Base-by-base conservation (phyloP, 345 rosid genomes). In the Acer saccharum region DNA sequence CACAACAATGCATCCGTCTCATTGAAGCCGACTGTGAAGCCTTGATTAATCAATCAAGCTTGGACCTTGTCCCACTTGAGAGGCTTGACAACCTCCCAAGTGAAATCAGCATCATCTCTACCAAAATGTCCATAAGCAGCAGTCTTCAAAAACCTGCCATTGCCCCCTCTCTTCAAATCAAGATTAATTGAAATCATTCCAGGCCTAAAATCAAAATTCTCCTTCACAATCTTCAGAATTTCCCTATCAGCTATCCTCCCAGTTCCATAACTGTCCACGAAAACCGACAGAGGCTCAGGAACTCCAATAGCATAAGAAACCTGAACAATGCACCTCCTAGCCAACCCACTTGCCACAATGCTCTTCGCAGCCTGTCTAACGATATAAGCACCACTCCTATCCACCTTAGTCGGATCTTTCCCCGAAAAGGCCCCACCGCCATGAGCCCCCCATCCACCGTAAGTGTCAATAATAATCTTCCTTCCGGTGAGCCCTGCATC, bases 371-470 rank as follows among this genome's bases (percentile, higher is more conserved):
- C 92, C 72, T 89, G 90, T 77, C 88, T 88, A 6, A 90, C 95
- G 2, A 92, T 88, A 85, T 91, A 92, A 2, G 95, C 95, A 0
- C 95, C 93, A 43, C 93, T 92, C 72, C 97, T 85, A 43, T 92
- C 97, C 27, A 92, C 93, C 86, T 90, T 90, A 46, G 90, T 92
- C 0, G 93, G 94, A 81, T 92, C 97, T 62, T 92, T 92, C 1
- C 97, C 93, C 0, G 94, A 89, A 91, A 92, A 92, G 27, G 97
- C 92, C n/a, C 94, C 97, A 1, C 93, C 97, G 66, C 93, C 92
- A 27, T 88, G 97, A 35, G 97, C 97, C 10, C 94, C 94, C 94
- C 93, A 87, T 0, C 93, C 94, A 72, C 94, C 92, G 9, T 92
- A 92, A 2, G 92, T 92, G 65, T 92, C 97, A 0, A 92, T 93